Percentiles rank a stretch among this genome's conserved stretches.
These are phyloP conservation scores for Penicillium sp. DNA, from an alignment of 2,329 filamentous ascomycete species.

Conservation along the genomic window DNA sequence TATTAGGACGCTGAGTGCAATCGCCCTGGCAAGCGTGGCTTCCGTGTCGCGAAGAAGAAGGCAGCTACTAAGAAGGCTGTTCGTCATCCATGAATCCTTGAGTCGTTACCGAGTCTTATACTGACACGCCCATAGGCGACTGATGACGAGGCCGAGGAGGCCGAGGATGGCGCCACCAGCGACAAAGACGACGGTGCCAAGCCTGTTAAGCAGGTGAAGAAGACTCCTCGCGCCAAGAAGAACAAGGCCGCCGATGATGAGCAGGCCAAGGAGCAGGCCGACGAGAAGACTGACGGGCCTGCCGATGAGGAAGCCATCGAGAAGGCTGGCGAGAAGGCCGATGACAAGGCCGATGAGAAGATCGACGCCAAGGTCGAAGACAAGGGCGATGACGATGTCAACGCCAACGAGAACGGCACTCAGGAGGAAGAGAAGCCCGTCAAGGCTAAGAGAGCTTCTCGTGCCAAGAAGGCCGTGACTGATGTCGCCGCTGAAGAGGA, in stretches of 20 bases:
- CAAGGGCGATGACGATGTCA: constrained; percentile 18
- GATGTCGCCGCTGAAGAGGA: constrained; percentile 15
- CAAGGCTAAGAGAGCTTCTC: constrained; percentile 12
- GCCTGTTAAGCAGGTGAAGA: constrained; percentile 13
- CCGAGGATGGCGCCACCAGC: constrained; percentile 19
- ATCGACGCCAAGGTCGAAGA: constrained; percentile 6
- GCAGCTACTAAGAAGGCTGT: constrained; percentile 10
- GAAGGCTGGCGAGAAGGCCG: background rate
- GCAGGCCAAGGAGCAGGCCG: constrained; percentile 14
- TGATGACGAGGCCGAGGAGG: constrained; percentile 3
- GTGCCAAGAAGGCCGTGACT: constrained; percentile 21
- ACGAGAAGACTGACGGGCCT: constrained; percentile 1
- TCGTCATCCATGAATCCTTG: background rate
- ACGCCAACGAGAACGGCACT: background rate
- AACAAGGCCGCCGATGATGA: constrained; percentile 18
- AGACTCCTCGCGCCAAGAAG: constrained; percentile 11
- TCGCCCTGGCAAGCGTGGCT: constrained; percentile 69
- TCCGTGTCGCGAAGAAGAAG: constrained; percentile 51
- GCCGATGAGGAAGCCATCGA: no score
- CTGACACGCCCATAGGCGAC: background rate
- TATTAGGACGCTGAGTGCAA: constrained; percentile 76
- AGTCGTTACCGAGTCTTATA: background rate
- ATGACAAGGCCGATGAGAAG: constrained; percentile 17
- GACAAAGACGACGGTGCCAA: constrained; percentile 12
- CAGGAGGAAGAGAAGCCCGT: constrained; percentile 20